Evolutionary conservation across 805 yeast genomes (phyloP).

Genomic region (Lachancea sp.): DNA sequence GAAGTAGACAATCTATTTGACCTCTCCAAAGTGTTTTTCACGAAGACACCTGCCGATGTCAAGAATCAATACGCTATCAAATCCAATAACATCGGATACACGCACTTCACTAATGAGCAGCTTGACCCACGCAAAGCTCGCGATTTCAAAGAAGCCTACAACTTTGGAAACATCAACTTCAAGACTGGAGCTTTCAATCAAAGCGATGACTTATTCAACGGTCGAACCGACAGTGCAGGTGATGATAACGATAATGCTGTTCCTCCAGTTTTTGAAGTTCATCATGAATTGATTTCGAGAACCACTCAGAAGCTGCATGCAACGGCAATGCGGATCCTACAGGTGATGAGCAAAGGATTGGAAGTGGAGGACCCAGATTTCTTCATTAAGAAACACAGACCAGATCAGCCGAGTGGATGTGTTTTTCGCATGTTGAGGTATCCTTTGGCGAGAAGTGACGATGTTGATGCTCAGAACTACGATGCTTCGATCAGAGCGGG

Average conservation of each 20-base stretch:
- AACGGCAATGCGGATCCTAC: constrained; percentile 45
- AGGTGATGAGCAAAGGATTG: constrained; percentile 55
- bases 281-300: constrained; percentile 39
- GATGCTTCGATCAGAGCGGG: constrained; percentile 66
- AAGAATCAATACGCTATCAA: constrained; percentile 48
- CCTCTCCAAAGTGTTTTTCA: constrained; percentile 46
- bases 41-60: constrained; percentile 41
- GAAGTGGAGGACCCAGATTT: constrained; percentile 52
- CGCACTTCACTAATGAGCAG: constrained; percentile 48
- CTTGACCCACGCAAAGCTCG: constrained; percentile 36
- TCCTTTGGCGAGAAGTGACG: constrained; percentile 47
- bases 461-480: constrained; percentile 27
- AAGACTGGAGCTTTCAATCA: constrained; percentile 39
- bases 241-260: constrained; percentile 33
- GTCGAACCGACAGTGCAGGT: constrained; percentile 2
- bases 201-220: constrained; percentile 11
- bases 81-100: constrained; percentile 52
- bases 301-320: constrained; percentile 42
- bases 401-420: constrained; percentile 49
- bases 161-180: constrained; percentile 52
- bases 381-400: constrained; percentile 56
- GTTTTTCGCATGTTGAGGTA: constrained; percentile 67
- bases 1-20: constrained; percentile 49
- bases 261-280: constrained; percentile 47
- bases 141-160: constrained; percentile 66